Conservation (phyloP, 164 flowering plant genomes). For the Platanus orientalis region DNA sequence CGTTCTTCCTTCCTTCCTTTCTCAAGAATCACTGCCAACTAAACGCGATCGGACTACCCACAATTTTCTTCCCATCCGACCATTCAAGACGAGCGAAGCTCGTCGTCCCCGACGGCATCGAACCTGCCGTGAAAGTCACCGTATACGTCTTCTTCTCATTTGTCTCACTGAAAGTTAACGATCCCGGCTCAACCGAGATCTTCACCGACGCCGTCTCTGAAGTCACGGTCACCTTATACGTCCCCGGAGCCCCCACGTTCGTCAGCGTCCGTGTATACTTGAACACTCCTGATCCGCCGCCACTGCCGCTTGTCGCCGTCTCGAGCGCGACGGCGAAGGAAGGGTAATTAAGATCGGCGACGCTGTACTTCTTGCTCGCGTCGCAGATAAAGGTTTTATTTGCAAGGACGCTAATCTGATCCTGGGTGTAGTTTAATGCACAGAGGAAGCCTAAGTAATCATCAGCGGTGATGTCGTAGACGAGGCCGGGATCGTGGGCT, state of each 20-base stretch:
- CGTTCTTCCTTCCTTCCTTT: too few relatives aligned
- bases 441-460: conserved; percentile 76
- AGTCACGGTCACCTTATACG: conserved; percentile 47
- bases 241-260: conserved; percentile 62
- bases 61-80: conserved; percentile 64
- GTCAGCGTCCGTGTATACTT: conserved; percentile 63
- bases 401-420: conserved; percentile 33
- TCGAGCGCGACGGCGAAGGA: conserved; percentile 57
- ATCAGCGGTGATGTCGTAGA: conserved; percentile 56
- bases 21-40: conserved; percentile 40
- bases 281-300: conserved; percentile 19
- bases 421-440: conserved; percentile 52
- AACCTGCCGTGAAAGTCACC: conserved; percentile 39
- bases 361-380: conserved; percentile 34
- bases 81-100: conserved; percentile 51
- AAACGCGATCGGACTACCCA: conserved; percentile 55
- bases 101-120: conserved; percentile 52
- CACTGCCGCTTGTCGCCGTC: conserved; percentile 37
- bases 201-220: conserved; percentile 31
- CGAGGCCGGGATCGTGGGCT: conserved; percentile 86
- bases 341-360: conserved; percentile 69
- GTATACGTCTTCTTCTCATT: conserved; percentile 54
- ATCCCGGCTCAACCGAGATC: conserved; percentile 46
- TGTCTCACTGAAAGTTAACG: conserved; percentile 33
- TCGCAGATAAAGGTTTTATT: conserved; percentile 40